A percentile compares a stretch with the other conserved stretches of the same genome.
Evolutionary conservation across 495 filamentous ascomycete species (phyloP).

Genomic region (Podospora didyma): DNA sequence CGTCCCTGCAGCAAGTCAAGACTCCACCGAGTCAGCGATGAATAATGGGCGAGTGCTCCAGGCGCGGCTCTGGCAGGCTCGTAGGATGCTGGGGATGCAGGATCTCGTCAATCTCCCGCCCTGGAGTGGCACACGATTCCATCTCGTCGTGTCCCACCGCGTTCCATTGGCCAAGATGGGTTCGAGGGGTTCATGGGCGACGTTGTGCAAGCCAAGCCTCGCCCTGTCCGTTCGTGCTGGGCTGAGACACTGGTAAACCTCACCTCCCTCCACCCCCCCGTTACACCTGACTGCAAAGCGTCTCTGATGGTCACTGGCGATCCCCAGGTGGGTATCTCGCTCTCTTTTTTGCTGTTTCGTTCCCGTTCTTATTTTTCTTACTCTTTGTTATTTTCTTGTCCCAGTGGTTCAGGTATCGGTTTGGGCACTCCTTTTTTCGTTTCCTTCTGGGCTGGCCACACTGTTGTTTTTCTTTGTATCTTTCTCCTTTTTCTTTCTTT

Average conservation of each 20-base stretch:
- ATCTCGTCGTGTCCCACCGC: too few species aligned
- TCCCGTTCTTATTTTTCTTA: constrained; percentile 9
- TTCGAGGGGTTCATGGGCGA: too few species aligned
- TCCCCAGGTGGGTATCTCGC: too few species aligned
- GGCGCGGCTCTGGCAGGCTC: too few species aligned
- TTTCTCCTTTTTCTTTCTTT: constrained; percentile 1
- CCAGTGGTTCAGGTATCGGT: too few species aligned
- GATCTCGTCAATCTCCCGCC: background rate
- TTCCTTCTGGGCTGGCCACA: constrained; percentile 3
- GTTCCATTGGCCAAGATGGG: too few species aligned
- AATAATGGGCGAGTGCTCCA: too few species aligned
- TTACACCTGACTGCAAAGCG: background rate
- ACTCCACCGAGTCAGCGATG: too few species aligned
- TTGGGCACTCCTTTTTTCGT: constrained; percentile 3
- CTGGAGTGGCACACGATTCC: background rate
- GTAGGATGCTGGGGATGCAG: background rate
- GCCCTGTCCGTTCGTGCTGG: too few species aligned
- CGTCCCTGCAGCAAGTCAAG: constrained; percentile 11
- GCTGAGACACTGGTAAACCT: constrained; percentile 10
- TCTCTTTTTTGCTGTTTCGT: constrained; percentile 20
- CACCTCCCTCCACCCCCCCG: background rate
- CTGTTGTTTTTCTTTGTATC: constrained; percentile 1
- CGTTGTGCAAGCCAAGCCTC: too few species aligned
- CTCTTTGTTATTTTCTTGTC: constrained; percentile 13
- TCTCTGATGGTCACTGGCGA: background rate